Evolutionary conservation across 768 basidiomycete genomes (phyloP).

Genomic region (Russula griseocarnosa): DNA sequence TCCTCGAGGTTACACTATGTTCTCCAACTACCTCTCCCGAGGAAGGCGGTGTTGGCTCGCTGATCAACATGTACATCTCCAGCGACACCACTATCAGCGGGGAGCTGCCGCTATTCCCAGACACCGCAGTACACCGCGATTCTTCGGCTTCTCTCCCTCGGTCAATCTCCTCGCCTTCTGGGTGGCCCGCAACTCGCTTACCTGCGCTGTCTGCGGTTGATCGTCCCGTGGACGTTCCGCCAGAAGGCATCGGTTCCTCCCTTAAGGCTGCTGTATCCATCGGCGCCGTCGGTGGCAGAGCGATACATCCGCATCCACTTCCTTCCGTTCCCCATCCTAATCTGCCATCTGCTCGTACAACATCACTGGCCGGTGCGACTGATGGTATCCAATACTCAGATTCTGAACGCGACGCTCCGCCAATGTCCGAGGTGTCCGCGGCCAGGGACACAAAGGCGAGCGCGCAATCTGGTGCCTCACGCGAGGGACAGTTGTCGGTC

Average conservation of each 20-base stretch:
- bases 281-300: conserved; percentile 17
- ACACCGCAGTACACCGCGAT: conserved; percentile 19
- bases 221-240: conserved; percentile 1
- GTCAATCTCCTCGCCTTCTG: background rate
- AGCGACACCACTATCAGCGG: conserved; percentile 18
- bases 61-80: conserved; percentile 34
- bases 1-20: conserved; percentile 11
- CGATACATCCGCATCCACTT: background rate
- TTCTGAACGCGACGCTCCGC: background rate
- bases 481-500: background rate
- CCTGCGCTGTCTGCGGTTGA: background rate
- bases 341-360: background rate
- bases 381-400: conserved; percentile 21
- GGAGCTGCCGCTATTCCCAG: conserved; percentile 26
- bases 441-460: background rate
- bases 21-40: background rate
- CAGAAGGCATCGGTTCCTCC: background rate
- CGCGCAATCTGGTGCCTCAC: background rate
- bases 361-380: conserved; percentile 3
- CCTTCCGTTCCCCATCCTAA: background rate
- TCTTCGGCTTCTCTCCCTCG: conserved; percentile 4
- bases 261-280: conserved; percentile 7
- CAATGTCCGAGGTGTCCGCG: background rate
- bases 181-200: background rate
- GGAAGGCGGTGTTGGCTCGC: conserved; percentile 28